Conservation (phyloP, 331 rosid genomes). For the Prunus yedoensis region DNA sequence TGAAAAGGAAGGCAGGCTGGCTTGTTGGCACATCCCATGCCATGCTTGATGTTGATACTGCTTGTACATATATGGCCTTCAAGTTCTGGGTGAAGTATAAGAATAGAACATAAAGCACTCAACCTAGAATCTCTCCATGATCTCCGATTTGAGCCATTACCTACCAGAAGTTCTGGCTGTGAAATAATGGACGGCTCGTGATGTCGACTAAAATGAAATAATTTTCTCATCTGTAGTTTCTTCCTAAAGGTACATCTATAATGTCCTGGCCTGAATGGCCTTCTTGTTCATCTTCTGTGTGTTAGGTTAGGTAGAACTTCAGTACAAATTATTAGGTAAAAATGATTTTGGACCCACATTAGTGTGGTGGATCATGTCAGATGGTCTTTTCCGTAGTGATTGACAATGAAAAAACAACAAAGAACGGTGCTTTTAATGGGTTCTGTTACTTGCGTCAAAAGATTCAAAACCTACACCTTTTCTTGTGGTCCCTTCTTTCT, state of each 20-base stretch:
- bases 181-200: conserved; percentile 13
- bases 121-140: neutral
- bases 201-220: conserved; percentile 1
- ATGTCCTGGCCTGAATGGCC: neutral
- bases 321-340: neutral
- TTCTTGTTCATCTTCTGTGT: no score
- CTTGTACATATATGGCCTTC: no score
- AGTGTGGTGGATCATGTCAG: no score
- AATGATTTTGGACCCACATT: neutral
- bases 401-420: no score
- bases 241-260: conserved; percentile 1
- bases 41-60: no score
- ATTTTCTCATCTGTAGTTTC: neutral
- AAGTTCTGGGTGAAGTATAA: neutral
- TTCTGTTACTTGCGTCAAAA: neutral
- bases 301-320: no score
- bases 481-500: neutral
- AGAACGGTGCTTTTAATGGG: no score
- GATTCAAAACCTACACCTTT: neutral
- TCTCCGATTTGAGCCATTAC: neutral
- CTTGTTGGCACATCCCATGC: no score
- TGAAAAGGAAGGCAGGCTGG: no score
- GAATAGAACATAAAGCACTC: neutral
- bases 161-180: neutral
- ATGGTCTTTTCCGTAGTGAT: no score